These are phyloP conservation scores for Avena eriantha DNA, from an alignment of 176 grass and related monocot genomes.

Conservation along the genomic window DNA sequence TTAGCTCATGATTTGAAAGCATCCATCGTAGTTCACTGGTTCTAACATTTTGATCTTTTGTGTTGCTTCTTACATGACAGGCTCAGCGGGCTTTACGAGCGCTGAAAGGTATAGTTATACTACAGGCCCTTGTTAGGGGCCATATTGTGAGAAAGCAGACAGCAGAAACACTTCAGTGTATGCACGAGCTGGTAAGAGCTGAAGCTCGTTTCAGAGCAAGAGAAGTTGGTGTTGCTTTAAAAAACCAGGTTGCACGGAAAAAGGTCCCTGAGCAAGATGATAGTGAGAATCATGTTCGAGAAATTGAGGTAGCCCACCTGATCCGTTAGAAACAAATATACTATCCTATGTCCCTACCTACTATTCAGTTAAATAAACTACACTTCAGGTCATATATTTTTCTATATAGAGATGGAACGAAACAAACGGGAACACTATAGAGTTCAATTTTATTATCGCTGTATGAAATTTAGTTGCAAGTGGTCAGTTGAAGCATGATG, in stretches of 20 bases:
- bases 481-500: not conserved
- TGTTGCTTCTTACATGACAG: constrained; percentile 55
- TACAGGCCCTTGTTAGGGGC: constrained; percentile 94
- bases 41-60: constrained; percentile 30
- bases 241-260: constrained; percentile 70
- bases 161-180: constrained; percentile 89
- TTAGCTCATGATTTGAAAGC: constrained; percentile 29
- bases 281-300: constrained; percentile 55
- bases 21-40: constrained; percentile 10
- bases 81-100: constrained; percentile 89
- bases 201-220: constrained; percentile 89
- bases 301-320: constrained; percentile 76
- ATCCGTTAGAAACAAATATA: constrained; percentile 20
- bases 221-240: constrained; percentile 75
- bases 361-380: constrained; percentile 16
- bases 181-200: constrained; percentile 82
- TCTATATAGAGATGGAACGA: not conserved
- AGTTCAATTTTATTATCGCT: not conserved
- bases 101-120: constrained; percentile 89
- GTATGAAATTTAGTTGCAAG: constrained; percentile 6
- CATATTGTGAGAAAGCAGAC: constrained; percentile 90
- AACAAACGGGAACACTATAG: not conserved
- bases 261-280: constrained; percentile 62
- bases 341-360: not conserved
- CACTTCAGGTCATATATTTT: not conserved